These are phyloP conservation scores for Grigorovia yakushimaensis DNA, from an alignment of 805 yeast genomes.

Conservation along the genomic window DNA sequence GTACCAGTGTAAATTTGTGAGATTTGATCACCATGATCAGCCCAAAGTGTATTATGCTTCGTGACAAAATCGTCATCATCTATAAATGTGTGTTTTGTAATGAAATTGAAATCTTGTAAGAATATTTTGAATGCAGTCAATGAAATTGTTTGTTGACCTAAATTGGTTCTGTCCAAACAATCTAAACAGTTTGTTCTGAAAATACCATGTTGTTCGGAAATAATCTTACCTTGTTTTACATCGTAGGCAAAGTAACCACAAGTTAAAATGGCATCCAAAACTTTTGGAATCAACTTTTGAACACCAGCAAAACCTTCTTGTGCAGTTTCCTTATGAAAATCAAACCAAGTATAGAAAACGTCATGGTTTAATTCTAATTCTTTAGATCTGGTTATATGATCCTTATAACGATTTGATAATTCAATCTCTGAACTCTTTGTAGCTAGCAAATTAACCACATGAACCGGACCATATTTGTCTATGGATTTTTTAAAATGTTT, in stretches of 20 bases:
- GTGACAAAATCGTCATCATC: slow-evolving; percentile 47
- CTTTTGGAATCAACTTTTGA: slow-evolving; percentile 48
- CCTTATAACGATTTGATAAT: slow-evolving; percentile 54
- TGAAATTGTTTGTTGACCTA: slow-evolving; percentile 78
- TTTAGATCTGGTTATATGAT: slow-evolving; percentile 41
- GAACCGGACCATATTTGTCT: slow-evolving; percentile 76
- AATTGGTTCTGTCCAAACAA: slow-evolving; percentile 88
- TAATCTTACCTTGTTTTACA: slow-evolving; percentile 38
- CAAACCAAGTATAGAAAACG: slow-evolving; percentile 68
- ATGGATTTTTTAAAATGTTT: slow-evolving; percentile 65
- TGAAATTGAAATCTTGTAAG: slow-evolving; percentile 33
- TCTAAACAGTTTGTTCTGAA: slow-evolving; percentile 92
- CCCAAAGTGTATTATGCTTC: slow-evolving; percentile 89
- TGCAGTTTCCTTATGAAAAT: slow-evolving; percentile 89
- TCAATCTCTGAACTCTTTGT: slow-evolving; percentile 71
- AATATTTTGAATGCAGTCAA: slow-evolving; percentile 55
- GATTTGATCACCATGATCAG: slow-evolving; percentile 95
- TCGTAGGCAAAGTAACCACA: slow-evolving; percentile 82
- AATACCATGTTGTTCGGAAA: slow-evolving; percentile 79
- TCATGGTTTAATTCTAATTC: slow-evolving; percentile 21
- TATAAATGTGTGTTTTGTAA: slow-evolving; percentile 13
- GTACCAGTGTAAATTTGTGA: slow-evolving; percentile 96
- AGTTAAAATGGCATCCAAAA: slow-evolving; percentile 57
- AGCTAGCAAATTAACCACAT: slow-evolving; percentile 78
- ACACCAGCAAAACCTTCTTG: slow-evolving; percentile 85